A percentile compares a stretch with the other conserved stretches of the same genome.
Conservation (phyloP, 768 basidiomycete species). For the Grammothele lineata region DNA sequence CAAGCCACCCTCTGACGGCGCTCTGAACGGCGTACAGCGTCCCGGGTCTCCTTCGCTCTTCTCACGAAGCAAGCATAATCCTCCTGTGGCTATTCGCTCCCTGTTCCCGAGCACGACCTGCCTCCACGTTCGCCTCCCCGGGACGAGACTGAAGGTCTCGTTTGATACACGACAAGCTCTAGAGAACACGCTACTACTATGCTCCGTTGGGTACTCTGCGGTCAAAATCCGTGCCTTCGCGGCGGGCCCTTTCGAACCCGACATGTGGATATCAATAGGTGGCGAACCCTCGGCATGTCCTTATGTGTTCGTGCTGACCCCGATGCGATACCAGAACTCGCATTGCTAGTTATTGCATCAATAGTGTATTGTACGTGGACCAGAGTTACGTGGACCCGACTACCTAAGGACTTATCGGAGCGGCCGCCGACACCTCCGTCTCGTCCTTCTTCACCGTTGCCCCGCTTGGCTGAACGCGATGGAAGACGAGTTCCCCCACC, state of each 20-base stretch:
- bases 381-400: constrained; percentile 43
- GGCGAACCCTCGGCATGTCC: background rate
- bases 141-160: constrained; percentile 44
- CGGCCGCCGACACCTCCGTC: constrained; percentile 10
- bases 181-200: constrained; percentile 63
- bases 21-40: constrained; percentile 29
- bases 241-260: constrained; percentile 26
- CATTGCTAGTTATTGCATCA: constrained; percentile 48
- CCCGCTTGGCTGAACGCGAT: constrained; percentile 43
- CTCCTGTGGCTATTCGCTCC: constrained; percentile 22
- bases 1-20: constrained; percentile 21
- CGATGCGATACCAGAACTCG: no score
- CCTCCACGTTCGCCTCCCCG: constrained; percentile 41
- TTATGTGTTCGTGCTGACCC: background rate
- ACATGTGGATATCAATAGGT: constrained; percentile 53
- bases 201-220: constrained; percentile 54
- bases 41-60: constrained; percentile 39
- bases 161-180: constrained; percentile 59
- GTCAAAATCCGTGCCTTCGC: constrained; percentile 37
- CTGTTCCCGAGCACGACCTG: constrained; percentile 48
- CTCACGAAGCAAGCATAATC: constrained; percentile 37
- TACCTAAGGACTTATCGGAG: constrained; percentile 3
- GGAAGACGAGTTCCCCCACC: constrained; percentile 32
- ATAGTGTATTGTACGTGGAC: constrained; percentile 60
- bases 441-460: constrained; percentile 36